Evolutionary conservation across 768 basidiomycete genomes (phyloP), one percentile per base, ranked within the genome.

Genomic region (Phylloporus sp.): DNA sequence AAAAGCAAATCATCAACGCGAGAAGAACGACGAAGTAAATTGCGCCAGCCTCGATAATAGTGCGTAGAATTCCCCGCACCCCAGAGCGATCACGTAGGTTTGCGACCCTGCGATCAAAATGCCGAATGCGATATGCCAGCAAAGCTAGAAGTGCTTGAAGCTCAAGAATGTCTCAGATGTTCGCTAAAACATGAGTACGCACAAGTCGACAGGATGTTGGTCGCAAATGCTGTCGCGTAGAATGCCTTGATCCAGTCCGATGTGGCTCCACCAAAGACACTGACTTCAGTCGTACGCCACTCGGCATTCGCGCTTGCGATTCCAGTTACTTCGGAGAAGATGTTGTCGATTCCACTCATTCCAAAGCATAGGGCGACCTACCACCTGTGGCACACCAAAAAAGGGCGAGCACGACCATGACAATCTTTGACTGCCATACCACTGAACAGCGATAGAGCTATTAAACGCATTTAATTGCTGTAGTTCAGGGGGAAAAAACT

Each of bases 381-480:
- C 56, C 49, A 32, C 36, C 42, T 12, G 26, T 22, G 1, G 27
- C 26, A 23, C 31, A 7, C 56, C 56, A 57, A 41, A 57, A 46
- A 12, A 51, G 3, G 2, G n/a, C 38, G 26, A 54, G 56, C 13
- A 56, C 24, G 6, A 57, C 23, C 42, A 50, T 50, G 35, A 50
- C 49, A 28, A 28, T 20, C 36, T 38, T 50, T 9, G 49, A 44
- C 29, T 29, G 40, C 53, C 56, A 57, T 7, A 50, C 46, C 40
- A 26, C 31, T 29, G 50, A 45, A 27, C 56, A 56, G 9, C 56
- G 56, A 27, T 57, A 56, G 36, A 57, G 45, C 56, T 57, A 32
- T 28, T 4, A 35, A 22, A 32, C 16, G 6, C 10, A 22, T 13
- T 50, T 4, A 35, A 22, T 8, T 7, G n/a, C 13, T 9, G 27